Percentiles rank a stretch among this genome's conserved stretches.
Evolutionary conservation across 768 basidiomycete genomes (phyloP).

Genomic region (Piloderma croceum): DNA sequence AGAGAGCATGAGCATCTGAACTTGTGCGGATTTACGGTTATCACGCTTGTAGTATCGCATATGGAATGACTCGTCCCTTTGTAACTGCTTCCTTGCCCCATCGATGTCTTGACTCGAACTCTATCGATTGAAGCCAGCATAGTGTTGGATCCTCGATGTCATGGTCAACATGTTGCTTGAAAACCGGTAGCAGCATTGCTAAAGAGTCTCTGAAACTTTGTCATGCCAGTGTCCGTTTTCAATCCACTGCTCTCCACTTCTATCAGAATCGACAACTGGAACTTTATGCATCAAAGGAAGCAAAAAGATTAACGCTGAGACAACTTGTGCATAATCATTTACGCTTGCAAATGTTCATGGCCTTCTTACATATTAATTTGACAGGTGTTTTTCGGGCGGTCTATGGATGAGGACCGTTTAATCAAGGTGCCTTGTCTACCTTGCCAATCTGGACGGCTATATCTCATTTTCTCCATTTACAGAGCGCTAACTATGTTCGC

Average conservation of each 20-base stretch:
- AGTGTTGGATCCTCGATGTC: too few relatives aligned
- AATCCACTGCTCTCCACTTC: conserved; percentile 52
- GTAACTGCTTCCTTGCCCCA: too few relatives aligned
- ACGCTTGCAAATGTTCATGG: not conserved
- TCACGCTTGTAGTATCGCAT: too few relatives aligned
- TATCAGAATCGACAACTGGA: conserved; percentile 83
- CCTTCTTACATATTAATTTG: conserved; percentile 2
- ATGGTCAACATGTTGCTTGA: too few relatives aligned
- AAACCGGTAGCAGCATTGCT: too few relatives aligned
- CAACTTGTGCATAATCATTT: conserved; percentile 54
- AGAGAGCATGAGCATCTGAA: conserved; percentile 19
- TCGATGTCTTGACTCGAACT: too few relatives aligned
- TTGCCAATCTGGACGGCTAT: not conserved
- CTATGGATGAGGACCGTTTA: conserved; percentile 71
- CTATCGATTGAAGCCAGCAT: too few relatives aligned
- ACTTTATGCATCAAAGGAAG: conserved; percentile 68
- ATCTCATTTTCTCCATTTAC: not conserved
- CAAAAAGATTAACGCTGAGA: conserved; percentile 66
- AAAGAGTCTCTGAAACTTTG: too few relatives aligned
- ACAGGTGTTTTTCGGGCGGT: conserved; percentile 82
- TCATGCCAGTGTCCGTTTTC: too few relatives aligned
- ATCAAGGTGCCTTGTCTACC: conserved; percentile 49
- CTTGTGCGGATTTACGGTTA: too few relatives aligned
- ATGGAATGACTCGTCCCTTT: too few relatives aligned
- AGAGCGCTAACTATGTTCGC: conserved; percentile 90